Conservation (phyloP, 2,329 filamentous ascomycete species). For the Aspergillus ibericus region DNA sequence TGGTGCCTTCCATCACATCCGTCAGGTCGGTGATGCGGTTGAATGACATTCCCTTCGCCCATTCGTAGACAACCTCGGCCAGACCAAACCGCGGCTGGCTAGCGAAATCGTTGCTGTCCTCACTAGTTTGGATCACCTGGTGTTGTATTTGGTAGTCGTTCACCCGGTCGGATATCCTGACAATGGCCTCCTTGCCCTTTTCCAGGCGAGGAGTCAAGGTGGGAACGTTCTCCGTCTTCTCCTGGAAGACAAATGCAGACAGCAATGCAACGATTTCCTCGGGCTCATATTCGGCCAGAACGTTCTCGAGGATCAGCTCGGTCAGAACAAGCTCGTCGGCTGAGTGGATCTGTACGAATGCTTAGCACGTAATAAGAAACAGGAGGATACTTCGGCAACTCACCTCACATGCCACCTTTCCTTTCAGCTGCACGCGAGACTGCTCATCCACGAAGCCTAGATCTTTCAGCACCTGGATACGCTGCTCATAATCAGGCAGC, state of each 20-base stretch:
- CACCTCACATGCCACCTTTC: conserved; percentile 92
- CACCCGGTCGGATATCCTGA: conserved; percentile 87
- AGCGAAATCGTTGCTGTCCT: conserved; percentile 91
- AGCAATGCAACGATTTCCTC: conserved; percentile 94
- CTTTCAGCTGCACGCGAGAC: conserved; percentile 88
- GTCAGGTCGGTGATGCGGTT: conserved; percentile 96
- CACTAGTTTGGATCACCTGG: conserved; percentile 86
- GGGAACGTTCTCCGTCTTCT: conserved; percentile 83
- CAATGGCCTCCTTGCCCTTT: conserved; percentile 78
- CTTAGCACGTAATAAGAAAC: neutral
- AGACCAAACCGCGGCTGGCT: conserved; percentile 85
- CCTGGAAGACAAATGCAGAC: conserved; percentile 95
- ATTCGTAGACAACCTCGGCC: conserved; percentile 97
- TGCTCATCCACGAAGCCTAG: conserved; percentile 87
- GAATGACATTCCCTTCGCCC: conserved; percentile 97
- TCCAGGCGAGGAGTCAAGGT: conserved; percentile 80
- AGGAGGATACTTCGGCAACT: conserved; percentile 11
- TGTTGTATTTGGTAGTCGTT: conserved; percentile 85
- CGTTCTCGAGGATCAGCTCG: conserved; percentile 93
- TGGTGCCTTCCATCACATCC: conserved; percentile 94
- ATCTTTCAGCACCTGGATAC: conserved; percentile 86
- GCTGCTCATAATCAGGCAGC: conserved; percentile 93
- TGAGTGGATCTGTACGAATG: conserved; percentile 70
- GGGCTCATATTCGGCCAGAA: conserved; percentile 90
- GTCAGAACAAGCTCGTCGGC: conserved; percentile 95